Conservation (phyloP, 2,329 filamentous ascomycete species). For the Cladophialophora bantiana region DNA sequence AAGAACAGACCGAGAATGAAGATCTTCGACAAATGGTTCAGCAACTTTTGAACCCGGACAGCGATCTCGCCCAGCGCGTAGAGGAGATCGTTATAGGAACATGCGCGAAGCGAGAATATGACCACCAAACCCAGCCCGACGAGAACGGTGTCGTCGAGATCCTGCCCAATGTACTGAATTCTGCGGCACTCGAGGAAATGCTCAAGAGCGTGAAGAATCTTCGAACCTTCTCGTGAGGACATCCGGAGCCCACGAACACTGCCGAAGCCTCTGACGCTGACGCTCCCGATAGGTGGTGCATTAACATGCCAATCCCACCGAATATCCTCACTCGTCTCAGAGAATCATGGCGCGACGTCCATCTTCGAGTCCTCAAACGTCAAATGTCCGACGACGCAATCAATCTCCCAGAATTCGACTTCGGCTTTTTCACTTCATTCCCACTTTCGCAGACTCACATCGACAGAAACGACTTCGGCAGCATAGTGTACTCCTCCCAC, state of each 20-base stretch:
- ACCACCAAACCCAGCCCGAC: background rate
- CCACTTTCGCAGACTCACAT: background rate
- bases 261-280: background rate
- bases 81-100: conserved; percentile 8
- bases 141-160: conserved; percentile 1
- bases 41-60: conserved; percentile 2
- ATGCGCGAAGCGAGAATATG: background rate
- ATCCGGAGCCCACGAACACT: background rate
- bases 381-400: conserved; percentile 14
- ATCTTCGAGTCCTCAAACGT: conserved; percentile 5
- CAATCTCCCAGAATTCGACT: conserved; percentile 4
- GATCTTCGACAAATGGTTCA: background rate
- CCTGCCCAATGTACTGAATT: conserved; percentile 4
- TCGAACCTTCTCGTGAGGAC: conserved; percentile 1
- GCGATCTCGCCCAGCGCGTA: background rate
- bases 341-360: background rate
- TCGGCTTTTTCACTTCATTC: conserved; percentile 4
- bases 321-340: conserved; percentile 3
- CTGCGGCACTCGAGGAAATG: background rate
- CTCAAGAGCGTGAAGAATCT: conserved; percentile 7
- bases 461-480: conserved; percentile 13
- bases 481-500: conserved; percentile 5
- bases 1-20: background rate
- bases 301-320: conserved; percentile 12
- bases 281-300: conserved; percentile 1